Evolutionary conservation across 305 asterid species (phyloP).

Genomic region (Solanum hybrid): DNA sequence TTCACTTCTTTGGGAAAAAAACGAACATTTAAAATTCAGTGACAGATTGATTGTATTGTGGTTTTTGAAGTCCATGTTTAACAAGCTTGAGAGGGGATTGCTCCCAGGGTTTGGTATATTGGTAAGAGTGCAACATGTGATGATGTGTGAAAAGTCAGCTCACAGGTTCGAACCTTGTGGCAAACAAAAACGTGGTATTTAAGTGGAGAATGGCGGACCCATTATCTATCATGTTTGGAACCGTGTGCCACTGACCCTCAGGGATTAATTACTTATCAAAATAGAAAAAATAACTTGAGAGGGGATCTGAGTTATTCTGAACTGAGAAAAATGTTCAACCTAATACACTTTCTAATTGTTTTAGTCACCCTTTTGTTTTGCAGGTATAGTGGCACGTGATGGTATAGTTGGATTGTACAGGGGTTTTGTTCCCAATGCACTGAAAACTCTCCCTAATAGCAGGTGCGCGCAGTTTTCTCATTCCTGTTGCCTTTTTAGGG

Average conservation of each 20-base stretch:
- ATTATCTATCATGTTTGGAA: neutral
- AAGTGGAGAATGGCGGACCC: neutral
- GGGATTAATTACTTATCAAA: neutral
- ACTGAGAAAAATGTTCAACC: neutral
- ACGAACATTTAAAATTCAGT: neutral
- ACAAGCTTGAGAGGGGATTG: neutral
- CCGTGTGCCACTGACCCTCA: neutral
- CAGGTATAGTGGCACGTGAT: conserved; percentile 79
- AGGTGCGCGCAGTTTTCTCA: conserved; percentile 34
- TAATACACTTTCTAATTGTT: conserved; percentile 7
- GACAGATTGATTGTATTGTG: neutral
- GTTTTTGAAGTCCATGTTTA: neutral
- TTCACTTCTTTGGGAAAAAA: neutral
- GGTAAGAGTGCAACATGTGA: neutral
- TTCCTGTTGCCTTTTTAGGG: neutral
- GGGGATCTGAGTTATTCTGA: neutral
- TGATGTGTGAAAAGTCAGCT: neutral
- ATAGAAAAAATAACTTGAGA: neutral
- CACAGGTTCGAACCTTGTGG: neutral
- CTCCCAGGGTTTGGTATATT: neutral
- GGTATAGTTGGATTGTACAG: conserved; percentile 67
- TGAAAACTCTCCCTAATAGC: conserved; percentile 82
- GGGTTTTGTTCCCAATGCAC: conserved; percentile 73
- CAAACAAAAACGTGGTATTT: neutral
- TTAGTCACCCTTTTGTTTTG: conserved; percentile 5